Conservation (phyloP, 495 filamentous ascomycete genomes). For the Aspergillus saccharolyticus region DNA sequence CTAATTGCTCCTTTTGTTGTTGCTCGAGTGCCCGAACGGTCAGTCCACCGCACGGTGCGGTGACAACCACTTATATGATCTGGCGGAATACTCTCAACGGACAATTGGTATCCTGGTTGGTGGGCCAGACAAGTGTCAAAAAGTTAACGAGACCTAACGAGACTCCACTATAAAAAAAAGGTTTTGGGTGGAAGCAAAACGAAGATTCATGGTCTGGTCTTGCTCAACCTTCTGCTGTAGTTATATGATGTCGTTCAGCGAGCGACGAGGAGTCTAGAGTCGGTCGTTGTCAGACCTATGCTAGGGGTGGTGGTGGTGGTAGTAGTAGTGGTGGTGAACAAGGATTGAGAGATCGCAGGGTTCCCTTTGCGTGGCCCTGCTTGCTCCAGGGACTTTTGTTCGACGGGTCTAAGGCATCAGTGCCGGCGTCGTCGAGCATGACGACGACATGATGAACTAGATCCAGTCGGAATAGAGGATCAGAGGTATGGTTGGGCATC, state of each 20-base stretch:
- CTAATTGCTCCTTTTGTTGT: not conserved
- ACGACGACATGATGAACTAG: not conserved
- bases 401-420: not conserved
- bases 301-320: no score
- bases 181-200: constrained; percentile 16
- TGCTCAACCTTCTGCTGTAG: not conserved
- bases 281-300: not conserved
- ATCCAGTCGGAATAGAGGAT: not conserved
- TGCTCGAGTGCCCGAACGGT: constrained; percentile 12
- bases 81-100: constrained; percentile 10
- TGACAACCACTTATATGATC: constrained; percentile 14
- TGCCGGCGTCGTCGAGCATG: not conserved
- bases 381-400: not conserved
- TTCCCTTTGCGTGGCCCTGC: not conserved
- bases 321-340: no score
- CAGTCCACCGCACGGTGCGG: constrained; percentile 10
- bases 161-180: constrained; percentile 13
- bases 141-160: constrained; percentile 13
- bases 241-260: not conserved
- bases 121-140: constrained; percentile 21
- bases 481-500: not conserved
- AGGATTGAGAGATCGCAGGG: not conserved
- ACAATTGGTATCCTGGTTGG: constrained; percentile 13
- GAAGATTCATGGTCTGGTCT: constrained; percentile 11
- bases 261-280: not conserved